Base-by-base conservation (phyloP, 2,329 filamentous ascomycete genomes). In the Curvularia spicifera region DNA sequence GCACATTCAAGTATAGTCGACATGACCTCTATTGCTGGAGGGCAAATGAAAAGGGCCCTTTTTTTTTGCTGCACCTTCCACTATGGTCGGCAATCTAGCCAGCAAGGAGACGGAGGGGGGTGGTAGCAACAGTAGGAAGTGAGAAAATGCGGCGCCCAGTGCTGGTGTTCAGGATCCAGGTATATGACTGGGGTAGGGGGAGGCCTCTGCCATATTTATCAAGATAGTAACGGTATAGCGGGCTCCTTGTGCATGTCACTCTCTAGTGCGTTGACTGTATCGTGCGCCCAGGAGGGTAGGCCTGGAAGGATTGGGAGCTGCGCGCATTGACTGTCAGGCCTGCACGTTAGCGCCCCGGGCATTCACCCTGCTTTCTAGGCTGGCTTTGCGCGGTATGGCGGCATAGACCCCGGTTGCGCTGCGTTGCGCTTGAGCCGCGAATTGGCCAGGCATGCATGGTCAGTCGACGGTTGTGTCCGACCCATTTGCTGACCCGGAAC, bases 401-500 rank as follows among this genome's bases (percentile, higher is more conserved):
- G 63, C 54, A 44, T 47, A 52, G 39, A 62, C 57, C 59, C 61
- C 60, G 60, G 64, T 57, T 57, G 62, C 57, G 57, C 60, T 61
- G 68, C 56, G 54, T 66, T 64, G 63, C 65, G 67, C 71, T 72
- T 70, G 68, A 74, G 72, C 72, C 72, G 68, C 71, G 66, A 65
- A 56, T 49, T 66, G 68, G 65, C 64, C 56, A 65, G 66, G 56
- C 57, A 55, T 57, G 48, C 56, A 63, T 66, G 55, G 65, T 59
- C 59, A 64, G 58, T 65, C 57, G 55, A 71, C 68, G 71, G 71
- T 69, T 70, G 67, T 62, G 70, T 68, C 72, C 71, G 72, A 71
- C 63, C 73, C 69, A 71, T 67, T 71, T 63, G 66, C 66, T 65
- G 65, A 66, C 69, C 71, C 71, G 73, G 71, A 71, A 75, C 72